Evolutionary conservation across 225 moss, liverwort and hornwort genomes (phyloP), one percentile per base, ranked within the genome.

Genomic region (Marchantia paleacea): DNA sequence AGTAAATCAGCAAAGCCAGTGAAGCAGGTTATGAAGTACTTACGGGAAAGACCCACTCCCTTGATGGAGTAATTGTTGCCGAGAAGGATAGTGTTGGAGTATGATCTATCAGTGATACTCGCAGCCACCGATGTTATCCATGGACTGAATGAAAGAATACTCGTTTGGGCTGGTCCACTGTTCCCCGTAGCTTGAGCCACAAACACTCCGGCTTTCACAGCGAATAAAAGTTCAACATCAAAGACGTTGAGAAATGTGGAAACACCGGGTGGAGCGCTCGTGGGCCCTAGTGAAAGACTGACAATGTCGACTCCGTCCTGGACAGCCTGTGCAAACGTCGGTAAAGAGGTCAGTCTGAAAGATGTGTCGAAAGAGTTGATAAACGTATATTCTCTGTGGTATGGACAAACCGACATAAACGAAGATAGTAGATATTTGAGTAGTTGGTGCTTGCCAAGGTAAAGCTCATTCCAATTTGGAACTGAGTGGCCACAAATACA

Each of bases 71-170:
- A 48, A 22, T 85, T 81, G 77, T 89, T 83, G 72, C 91, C 88
- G 24, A 92, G 89, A 54, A 54, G 76, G 29, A 94, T 64, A 28
- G 29, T 70, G 67, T 89, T 90, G 3, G 83, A 83, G 78, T 89
- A 94, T 13, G 91, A 83, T 79, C 91, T 82, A 78, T 94, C 94
- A 52, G 92, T 91, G 72, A 85, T 87, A 73, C 94, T 86, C 11
- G 94, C 94, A 81, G 92, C 94, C 50, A 94, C 90, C 0, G 92
- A 92, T 0, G 89, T 85, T 0, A 94, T 89, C 94, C 94, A 94
- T 8, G 94, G 94, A 83, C 92, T 92, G 76, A 92, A 94, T 25
- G 94, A 94, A 10, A 89, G 91, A 57, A 94, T 89, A 55, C 87
- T 90, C 39, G 87, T 89, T 69, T 91, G 84, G 2, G 91, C 90